phyloP scores from a whole-genome alignment of 164 flowering plant genomes.

The Stephania cephalantha region DNA sequence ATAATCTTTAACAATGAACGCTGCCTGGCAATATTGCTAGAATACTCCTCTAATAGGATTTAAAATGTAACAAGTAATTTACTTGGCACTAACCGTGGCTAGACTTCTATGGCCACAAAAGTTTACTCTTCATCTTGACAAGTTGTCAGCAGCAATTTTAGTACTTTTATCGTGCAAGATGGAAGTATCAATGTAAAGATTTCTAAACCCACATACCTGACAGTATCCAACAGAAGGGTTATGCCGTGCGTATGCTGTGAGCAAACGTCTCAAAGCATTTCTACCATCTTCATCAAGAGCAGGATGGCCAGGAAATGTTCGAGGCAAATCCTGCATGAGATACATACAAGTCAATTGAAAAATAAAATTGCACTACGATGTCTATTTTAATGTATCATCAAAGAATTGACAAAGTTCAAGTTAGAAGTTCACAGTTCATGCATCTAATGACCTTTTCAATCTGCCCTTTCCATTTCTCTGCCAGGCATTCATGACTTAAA shows the following conservation, averaged over 20 bases:
- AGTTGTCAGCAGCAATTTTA: neutral
- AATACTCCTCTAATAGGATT: neutral
- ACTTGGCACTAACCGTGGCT: neutral
- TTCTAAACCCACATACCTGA: slow-evolving; percentile 54
- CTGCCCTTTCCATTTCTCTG: slow-evolving; percentile 94
- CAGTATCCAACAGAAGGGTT: slow-evolving; percentile 98
- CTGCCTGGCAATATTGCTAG: neutral
- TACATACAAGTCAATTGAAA: slow-evolving; percentile 17
- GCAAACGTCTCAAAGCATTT: slow-evolving; percentile 91
- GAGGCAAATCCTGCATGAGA: slow-evolving; percentile 79
- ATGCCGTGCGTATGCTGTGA: slow-evolving; percentile 97
- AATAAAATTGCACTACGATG: slow-evolving; percentile 6
- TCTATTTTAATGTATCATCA: slow-evolving; percentile 10
- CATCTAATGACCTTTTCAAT: slow-evolving; percentile 82
- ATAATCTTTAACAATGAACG: neutral
- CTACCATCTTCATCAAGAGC: slow-evolving; percentile 96
- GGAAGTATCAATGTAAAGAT: neutral
- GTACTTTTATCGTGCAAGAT: neutral
- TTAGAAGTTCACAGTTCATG: slow-evolving; percentile 10
- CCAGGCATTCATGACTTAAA: slow-evolving; percentile 24
- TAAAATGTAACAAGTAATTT: neutral
- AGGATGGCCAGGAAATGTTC: slow-evolving; percentile 99
- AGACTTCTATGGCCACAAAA: neutral
- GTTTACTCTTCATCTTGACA: neutral
- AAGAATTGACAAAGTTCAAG: slow-evolving; percentile 1